Evolutionary conservation across 768 basidiomycete species (phyloP), one percentile per base, ranked within the genome.

Genomic region (Boletus bicolor): DNA sequence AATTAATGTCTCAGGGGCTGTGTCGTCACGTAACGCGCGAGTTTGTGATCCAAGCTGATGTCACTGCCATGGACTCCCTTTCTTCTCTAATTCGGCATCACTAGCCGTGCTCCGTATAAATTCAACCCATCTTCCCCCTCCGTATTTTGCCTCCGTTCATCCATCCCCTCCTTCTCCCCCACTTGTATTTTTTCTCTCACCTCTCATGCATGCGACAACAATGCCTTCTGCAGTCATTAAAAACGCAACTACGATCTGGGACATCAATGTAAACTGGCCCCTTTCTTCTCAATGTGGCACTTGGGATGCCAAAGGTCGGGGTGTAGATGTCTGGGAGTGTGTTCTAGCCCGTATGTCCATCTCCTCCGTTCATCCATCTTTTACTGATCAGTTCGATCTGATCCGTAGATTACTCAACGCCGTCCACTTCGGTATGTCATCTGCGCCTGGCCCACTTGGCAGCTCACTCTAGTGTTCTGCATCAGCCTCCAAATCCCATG

Each of bases 281-380:
- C 59, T 83, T 43, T 78, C 81, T 67, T 81, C 82, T 56, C 87
- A 89, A 65, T 89, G 87, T 68, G 83, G 83, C 52, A 77, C 85
- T 14, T 89, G 86, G 87, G 84, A 89, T 70, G 72, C 80, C 24
- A 80, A 78, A 69, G 77, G 81, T 50, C 80, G 82, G 39, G 82
- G 84, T 28, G 87, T 89, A 41, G 85, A 87, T 53, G 79, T 89
- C 52, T 89, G 86, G 86, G 86, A 89, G 64, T 89, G 87, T 66
- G 74, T 88, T 51, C 72, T 76, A 69, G 79, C 82, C 62, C 87
- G 87, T 89, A 71, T 72, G 49, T 37, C 58, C 49, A 28, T 38
- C 53, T 34, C 52, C 42, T n/a, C 19, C 45, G 19, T 39, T n/a
- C 37, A 19, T 24, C 11, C 41, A 24, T 21, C 38, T 41, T 17